Evolutionary conservation across 805 yeast species (phyloP).

Genomic region (Candida dajiaensis): DNA sequence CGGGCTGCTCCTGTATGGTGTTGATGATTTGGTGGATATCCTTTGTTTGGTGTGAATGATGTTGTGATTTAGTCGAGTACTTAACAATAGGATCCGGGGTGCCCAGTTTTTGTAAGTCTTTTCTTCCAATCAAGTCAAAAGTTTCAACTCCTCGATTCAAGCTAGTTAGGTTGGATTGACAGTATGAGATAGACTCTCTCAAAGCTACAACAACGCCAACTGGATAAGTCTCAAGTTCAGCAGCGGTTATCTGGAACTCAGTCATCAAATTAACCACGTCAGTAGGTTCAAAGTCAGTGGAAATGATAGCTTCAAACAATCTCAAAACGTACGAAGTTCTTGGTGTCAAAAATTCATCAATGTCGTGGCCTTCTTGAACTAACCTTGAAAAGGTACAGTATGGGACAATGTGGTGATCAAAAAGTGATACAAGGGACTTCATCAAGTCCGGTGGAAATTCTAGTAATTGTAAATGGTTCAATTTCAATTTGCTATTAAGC

Average conservation of each 20-base stretch:
- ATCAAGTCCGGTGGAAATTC: conserved; percentile 56
- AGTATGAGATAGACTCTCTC: conserved; percentile 51
- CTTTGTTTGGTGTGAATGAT: conserved; percentile 23
- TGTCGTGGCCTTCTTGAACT: conserved; percentile 52
- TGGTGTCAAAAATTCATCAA: conserved; percentile 61
- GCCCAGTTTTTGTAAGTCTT: conserved; percentile 43
- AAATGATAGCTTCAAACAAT: conserved; percentile 56
- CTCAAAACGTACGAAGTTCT: conserved; percentile 53
- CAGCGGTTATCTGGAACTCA: conserved; percentile 44
- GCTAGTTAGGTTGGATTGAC: conserved; percentile 47
- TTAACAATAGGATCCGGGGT: neutral
- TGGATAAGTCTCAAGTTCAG: conserved; percentile 64
- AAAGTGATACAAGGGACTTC: conserved; percentile 48
- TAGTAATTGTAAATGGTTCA: conserved; percentile 31
- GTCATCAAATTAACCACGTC: conserved; percentile 60
- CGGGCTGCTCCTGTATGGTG: conserved; percentile 37
- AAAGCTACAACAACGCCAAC: conserved; percentile 65
- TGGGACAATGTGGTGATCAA: conserved; percentile 38
- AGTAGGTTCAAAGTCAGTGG: conserved; percentile 42
- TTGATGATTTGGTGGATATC: conserved; percentile 37
- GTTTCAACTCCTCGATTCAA: conserved; percentile 36
- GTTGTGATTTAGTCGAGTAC: conserved; percentile 4
- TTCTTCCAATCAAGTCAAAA: conserved; percentile 58
- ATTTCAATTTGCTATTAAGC: conserved; percentile 35
- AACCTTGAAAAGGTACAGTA: conserved; percentile 64